Evolutionary conservation across 1,139 yeast species (phyloP), one percentile per base, ranked within the genome.

Genomic region (Suhomyces coccinellae): DNA sequence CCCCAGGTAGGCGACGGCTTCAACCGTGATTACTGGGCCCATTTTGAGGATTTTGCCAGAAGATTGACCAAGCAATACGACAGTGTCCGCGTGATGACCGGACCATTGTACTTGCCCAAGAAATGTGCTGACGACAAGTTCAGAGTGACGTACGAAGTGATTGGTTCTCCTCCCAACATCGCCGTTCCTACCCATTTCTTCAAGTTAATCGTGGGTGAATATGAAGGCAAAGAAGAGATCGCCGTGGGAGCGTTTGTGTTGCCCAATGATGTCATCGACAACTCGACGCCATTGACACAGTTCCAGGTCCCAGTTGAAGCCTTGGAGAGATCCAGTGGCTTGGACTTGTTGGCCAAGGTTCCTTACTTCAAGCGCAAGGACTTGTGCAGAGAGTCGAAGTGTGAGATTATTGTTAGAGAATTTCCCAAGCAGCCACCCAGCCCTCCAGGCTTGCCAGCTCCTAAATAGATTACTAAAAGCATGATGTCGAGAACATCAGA

Each of bases 1-100:
- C 99, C 99, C 1, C 99, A 93, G 65, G 96, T 93, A 2, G 99
- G 99, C 6, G 96, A 87, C 5, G 99, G 99, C 0, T 93, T 93
- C 71, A 93, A 93, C 67, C 77, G 99, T 53, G 98, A 93, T 63
- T 90, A 74, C 57, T 93, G 99, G 99, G 96, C 97, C 1, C 97
- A 90, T 65, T 81, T 95, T 50, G 99, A 93, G 65, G 87, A 87
- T 57, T 93, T 93, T 62, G 83, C 85, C 43, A 77, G 99, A 49
- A 74, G 88, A 45, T 73, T 93, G 52, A 86, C 96, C 6, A 58
- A 67, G 15, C 73, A 73, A 43, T 93, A 87, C 63, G 79, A 78
- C 46, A 76, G 82, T 42, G 96, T 95, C 12, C 75, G 97, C 49
- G 77, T 93, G 38, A 84, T 93, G 63, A 93, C 98, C 0, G 99